Conservation (phyloP, 441 rosid genomes). For the Oxalis stricta region DNA sequence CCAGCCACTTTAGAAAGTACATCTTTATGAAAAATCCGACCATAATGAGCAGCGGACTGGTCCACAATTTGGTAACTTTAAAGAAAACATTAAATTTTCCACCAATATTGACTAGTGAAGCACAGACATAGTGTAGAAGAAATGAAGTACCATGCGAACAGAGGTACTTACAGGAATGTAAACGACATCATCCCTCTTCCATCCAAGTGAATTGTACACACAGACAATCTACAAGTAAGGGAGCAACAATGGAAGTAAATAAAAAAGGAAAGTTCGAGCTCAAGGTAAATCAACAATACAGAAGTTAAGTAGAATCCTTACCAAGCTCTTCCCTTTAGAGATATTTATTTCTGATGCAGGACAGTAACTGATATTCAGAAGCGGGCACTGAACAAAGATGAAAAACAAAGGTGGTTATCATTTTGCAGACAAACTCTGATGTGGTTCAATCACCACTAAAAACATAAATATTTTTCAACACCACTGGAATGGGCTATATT, state of each 20-base stretch:
- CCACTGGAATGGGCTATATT: neutral
- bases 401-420: too few species aligned
- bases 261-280: conserved; percentile 5
- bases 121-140: conserved; percentile 1
- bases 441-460: neutral
- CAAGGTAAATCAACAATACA: conserved; percentile 7
- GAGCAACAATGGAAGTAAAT: conserved; percentile 6
- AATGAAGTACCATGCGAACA: conserved; percentile 3
- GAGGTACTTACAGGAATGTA: conserved; percentile 72
- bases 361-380: conserved; percentile 91
- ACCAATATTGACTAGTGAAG: neutral
- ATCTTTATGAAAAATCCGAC: too few species aligned
- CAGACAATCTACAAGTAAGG: conserved; percentile 44
- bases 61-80: neutral
- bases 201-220: conserved; percentile 91
- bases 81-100: neutral
- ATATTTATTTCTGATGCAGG: conserved; percentile 66
- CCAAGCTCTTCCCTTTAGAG: conserved; percentile 66
- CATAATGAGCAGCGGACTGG: too few species aligned
- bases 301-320: conserved; percentile 17
- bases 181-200: conserved; percentile 81
- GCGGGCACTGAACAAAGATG: conserved; percentile 59
- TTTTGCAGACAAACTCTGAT: neutral
- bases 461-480: neutral
- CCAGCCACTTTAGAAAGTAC: neutral